These are phyloP conservation scores for Psilocybe cyanescens DNA, from an alignment of 768 basidiomycete species.

Conservation along the genomic window DNA sequence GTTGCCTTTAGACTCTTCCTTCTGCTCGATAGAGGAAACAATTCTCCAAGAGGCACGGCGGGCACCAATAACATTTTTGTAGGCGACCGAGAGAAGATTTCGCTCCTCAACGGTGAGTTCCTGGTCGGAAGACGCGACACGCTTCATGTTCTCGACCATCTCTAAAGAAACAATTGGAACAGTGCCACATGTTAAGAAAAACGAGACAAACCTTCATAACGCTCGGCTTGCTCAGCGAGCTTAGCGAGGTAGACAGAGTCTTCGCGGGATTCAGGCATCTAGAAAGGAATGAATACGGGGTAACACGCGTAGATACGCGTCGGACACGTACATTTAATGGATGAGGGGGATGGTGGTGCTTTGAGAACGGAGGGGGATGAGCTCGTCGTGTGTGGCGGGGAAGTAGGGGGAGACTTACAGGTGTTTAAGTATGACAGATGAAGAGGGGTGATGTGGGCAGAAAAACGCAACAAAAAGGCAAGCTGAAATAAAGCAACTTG, in stretches of 20 bases:
- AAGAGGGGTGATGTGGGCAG: constrained; percentile 48
- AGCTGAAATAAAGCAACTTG: constrained; percentile 70
- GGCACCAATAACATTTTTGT: constrained; percentile 99
- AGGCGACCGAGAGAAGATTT: constrained; percentile 95
- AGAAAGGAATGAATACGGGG: constrained; percentile 38
- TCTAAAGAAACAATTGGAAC: constrained; percentile 46
- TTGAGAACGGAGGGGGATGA: constrained; percentile 34
- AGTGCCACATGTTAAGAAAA: constrained; percentile 13
- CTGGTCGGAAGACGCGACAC: constrained; percentile 95
- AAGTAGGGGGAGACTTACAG: constrained; percentile 42
- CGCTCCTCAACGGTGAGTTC: constrained; percentile 99
- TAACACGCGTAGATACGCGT: constrained; percentile 37
- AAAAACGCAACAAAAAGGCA: constrained; percentile 49
- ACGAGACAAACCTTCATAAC: constrained; percentile 81
- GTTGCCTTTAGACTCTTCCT: constrained; percentile 98
- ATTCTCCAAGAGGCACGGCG: constrained; percentile 98
- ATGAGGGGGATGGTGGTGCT: constrained; percentile 20
- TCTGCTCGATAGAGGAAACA: constrained; percentile 98
- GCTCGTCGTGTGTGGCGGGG: constrained; percentile 36
- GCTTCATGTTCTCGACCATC: constrained; percentile 99
- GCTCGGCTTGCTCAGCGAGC: constrained; percentile 99
- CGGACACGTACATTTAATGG: constrained; percentile 46
- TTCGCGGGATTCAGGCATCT: constrained; percentile 91
- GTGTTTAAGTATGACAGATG: constrained; percentile 38
- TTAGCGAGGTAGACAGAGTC: constrained; percentile 99